Percentiles rank a stretch among this genome's conserved stretches.
phyloP scores from a whole-genome alignment of 1,139 yeast genomes.

The Meyerozyma elateridarum region DNA sequence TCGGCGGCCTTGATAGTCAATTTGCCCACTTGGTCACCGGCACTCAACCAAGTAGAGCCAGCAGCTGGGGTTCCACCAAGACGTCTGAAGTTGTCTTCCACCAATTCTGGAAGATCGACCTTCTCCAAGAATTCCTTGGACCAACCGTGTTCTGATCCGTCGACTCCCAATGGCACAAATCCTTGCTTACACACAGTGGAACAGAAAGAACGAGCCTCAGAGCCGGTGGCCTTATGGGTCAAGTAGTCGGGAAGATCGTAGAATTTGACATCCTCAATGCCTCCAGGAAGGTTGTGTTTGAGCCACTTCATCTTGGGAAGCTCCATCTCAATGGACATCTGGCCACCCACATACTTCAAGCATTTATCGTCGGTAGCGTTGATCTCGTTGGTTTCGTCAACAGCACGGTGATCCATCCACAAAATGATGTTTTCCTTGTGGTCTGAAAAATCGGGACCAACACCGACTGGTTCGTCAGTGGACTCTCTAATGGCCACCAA shows the following conservation, averaged over 20 bases:
- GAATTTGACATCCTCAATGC: constrained; percentile 68
- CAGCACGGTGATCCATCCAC: constrained; percentile 99
- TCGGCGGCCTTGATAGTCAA: constrained; percentile 66
- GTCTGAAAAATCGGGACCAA: constrained; percentile 84
- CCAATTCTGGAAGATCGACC: constrained; percentile 72
- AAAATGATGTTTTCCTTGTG: constrained; percentile 74
- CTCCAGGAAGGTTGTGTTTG: constrained; percentile 74
- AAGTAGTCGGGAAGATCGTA: constrained; percentile 89
- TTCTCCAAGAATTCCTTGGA: constrained; percentile 65
- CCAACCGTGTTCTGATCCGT: constrained; percentile 86
- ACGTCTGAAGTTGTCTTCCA: constrained; percentile 67
- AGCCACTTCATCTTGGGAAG: constrained; percentile 96
- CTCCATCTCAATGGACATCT: constrained; percentile 97
- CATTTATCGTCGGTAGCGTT: constrained; percentile 76
- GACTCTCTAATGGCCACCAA: constrained; percentile 71
- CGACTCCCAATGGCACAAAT: constrained; percentile 86
- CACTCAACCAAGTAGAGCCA: constrained; percentile 70
- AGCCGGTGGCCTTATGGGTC: constrained; percentile 85
- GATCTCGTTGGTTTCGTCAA: constrained; percentile 74
- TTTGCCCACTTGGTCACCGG: constrained; percentile 84
- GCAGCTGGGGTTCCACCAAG: constrained; percentile 80
- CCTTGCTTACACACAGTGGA: constrained; percentile 96
- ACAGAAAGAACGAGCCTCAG: constrained; percentile 81
- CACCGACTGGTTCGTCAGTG: constrained; percentile 71
- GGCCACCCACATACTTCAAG: constrained; percentile 91